A percentile compares a stretch with the other conserved stretches of the same genome.
Evolutionary conservation across 2,329 filamentous ascomycete species (phyloP).

Genomic region (Plenodomus biglobosus): DNA sequence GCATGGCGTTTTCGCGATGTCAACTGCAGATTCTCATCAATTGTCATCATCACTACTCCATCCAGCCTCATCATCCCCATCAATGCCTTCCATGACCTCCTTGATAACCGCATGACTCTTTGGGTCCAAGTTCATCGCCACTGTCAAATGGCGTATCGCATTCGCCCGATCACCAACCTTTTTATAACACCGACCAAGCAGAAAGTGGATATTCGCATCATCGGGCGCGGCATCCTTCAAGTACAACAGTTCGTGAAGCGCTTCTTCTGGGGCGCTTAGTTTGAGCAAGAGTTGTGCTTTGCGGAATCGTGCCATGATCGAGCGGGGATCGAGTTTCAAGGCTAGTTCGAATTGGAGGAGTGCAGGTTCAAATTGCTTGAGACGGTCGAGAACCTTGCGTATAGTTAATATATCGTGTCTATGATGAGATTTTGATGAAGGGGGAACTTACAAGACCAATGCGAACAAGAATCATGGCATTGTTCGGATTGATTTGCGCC

Average conservation of each 20-base stretch:
- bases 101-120: constrained; percentile 97
- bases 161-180: constrained; percentile 62
- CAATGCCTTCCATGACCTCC: constrained; percentile 90
- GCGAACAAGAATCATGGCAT: constrained; percentile 87
- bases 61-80: constrained; percentile 64
- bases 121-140: constrained; percentile 90
- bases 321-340: constrained; percentile 76
- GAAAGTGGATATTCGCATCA: constrained; percentile 93
- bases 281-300: constrained; percentile 86
- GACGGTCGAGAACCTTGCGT: constrained; percentile 68
- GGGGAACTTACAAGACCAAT: constrained; percentile 74
- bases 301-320: constrained; percentile 84
- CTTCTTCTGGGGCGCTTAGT: constrained; percentile 67
- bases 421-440: background rate
- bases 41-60: constrained; percentile 41
- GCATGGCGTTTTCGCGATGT: too few species aligned
- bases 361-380: constrained; percentile 77
- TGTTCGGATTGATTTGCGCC: constrained; percentile 86
- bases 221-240: constrained; percentile 90
- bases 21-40: constrained; percentile 6
- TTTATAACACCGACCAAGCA: constrained; percentile 77
- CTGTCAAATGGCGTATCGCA: constrained; percentile 93
- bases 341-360: constrained; percentile 81
- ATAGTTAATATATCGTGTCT: background rate
- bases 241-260: constrained; percentile 80